phyloP scores from a whole-genome alignment of 2,329 filamentous ascomycete species.

The Zymoseptoria crescenta region DNA sequence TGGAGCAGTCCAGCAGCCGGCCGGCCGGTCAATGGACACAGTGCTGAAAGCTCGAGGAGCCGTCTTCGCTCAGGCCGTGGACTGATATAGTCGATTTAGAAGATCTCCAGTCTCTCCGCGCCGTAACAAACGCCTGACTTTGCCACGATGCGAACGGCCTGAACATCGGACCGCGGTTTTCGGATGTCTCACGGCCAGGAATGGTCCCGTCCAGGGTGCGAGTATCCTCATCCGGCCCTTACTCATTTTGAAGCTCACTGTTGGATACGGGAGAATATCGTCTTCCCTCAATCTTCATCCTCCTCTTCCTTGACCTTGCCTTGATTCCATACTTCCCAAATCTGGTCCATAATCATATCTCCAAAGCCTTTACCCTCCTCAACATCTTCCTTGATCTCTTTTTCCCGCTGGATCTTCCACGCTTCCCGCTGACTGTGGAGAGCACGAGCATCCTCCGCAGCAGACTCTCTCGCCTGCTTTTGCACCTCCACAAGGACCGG shows the following conservation, averaged over 20 bases:
- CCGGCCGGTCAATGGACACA: too few relatives aligned
- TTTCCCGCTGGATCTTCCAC: constrained; percentile 37
- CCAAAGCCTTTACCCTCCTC: constrained; percentile 32
- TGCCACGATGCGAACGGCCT: too few relatives aligned
- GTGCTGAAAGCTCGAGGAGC: too few relatives aligned
- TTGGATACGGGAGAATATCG: background rate
- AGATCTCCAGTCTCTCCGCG: too few relatives aligned
- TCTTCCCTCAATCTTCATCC: constrained; percentile 14
- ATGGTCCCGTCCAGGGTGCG: background rate
- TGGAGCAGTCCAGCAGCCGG: too few relatives aligned
- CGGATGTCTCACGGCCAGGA: too few relatives aligned
- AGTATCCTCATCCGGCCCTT: background rate
- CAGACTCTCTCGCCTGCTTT: constrained; percentile 6
- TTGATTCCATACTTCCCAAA: constrained; percentile 32
- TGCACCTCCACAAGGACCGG: constrained; percentile 6
- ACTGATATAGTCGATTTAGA: too few relatives aligned
- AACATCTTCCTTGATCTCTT: constrained; percentile 38
- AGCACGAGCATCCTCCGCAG: background rate
- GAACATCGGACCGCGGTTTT: too few relatives aligned
- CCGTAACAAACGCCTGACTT: too few relatives aligned
- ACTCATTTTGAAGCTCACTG: background rate
- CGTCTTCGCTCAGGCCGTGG: too few relatives aligned
- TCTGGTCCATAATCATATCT: constrained; percentile 34
- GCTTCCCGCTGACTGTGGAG: constrained; percentile 33
- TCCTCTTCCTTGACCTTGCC: constrained; percentile 29